Percentiles rank a stretch among this genome's conserved stretches.
phyloP scores from a whole-genome alignment of 2,329 filamentous ascomycete genomes.

The Daldinia sp. region DNA sequence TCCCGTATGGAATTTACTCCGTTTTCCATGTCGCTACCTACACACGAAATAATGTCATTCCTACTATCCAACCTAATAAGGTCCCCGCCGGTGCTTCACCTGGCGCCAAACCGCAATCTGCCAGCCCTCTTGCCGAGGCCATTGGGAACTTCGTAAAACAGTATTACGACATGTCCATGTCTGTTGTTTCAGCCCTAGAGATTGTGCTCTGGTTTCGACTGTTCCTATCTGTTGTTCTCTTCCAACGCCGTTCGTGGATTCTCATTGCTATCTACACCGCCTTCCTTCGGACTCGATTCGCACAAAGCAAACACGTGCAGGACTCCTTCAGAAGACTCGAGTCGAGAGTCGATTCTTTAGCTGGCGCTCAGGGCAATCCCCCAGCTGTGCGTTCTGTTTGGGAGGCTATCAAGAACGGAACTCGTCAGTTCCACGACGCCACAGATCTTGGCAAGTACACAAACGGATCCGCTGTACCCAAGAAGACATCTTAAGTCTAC shows the following conservation, averaged over 20 bases:
- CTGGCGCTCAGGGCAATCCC: conserved; percentile 87
- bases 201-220: conserved; percentile 87
- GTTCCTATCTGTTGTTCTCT: conserved; percentile 80
- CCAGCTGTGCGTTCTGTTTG: conserved; percentile 81
- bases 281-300: conserved; percentile 89
- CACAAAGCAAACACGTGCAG: conserved; percentile 94
- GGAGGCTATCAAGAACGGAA: conserved; percentile 77
- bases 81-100: conserved; percentile 64
- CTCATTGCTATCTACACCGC: conserved; percentile 84
- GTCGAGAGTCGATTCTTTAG: conserved; percentile 79
- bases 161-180: conserved; percentile 98
- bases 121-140: conserved; percentile 74
- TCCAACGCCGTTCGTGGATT: conserved; percentile 91
- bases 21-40: conserved; percentile 99
- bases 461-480: conserved; percentile 64
- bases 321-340: conserved; percentile 76
- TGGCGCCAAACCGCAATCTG: conserved; percentile 60
- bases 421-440: conserved; percentile 77
- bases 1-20: conserved; percentile 96
- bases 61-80: conserved; percentile 77
- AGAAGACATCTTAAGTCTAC: conserved; percentile 67
- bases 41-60: conserved; percentile 90
- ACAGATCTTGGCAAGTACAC: conserved; percentile 82
- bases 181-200: conserved; percentile 87
- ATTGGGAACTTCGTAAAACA: conserved; percentile 96